Conservation (phyloP, 495 filamentous ascomycete species). For the Aspergillus asperescens region DNA sequence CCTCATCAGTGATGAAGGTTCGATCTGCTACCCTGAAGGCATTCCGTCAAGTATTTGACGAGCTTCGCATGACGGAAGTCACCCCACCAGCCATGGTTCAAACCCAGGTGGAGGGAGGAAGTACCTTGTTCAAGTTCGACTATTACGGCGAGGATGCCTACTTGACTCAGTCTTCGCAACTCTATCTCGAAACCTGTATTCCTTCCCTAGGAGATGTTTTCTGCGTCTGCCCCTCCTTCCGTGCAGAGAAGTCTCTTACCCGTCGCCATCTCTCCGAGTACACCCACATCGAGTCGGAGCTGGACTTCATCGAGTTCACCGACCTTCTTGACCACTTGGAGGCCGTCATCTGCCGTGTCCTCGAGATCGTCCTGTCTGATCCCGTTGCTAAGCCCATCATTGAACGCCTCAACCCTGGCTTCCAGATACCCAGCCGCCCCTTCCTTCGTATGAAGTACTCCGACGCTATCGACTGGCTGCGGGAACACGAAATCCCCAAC, state of each 20-base stretch:
- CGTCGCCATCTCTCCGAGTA: conserved; percentile 94
- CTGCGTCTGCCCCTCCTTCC: conserved; percentile 98
- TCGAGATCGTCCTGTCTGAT: conserved; percentile 69
- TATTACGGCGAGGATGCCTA: conserved; percentile 95
- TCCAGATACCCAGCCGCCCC: conserved; percentile 75
- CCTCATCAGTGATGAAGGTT: conserved; percentile 87
- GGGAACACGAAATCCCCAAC: conserved; percentile 81
- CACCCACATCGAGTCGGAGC: conserved; percentile 93
- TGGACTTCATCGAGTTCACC: conserved; percentile 92
- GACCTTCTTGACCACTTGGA: conserved; percentile 92
- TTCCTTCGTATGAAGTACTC: conserved; percentile 94
- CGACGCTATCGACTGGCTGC: conserved; percentile 92
- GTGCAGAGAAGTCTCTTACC: conserved; percentile 91
- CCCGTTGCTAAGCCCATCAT: conserved; percentile 63
- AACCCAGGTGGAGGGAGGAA: conserved; percentile 94
- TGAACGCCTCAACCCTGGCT: conserved; percentile 79
- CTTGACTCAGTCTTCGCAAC: conserved; percentile 93
- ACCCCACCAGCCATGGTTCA: conserved; percentile 96
- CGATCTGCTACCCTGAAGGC: conserved; percentile 77
- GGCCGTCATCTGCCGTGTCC: conserved; percentile 78
- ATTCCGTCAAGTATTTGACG: conserved; percentile 76
- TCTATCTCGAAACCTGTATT: conserved; percentile 95
- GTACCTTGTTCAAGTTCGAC: conserved; percentile 86
- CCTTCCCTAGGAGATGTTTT: conserved; percentile 90
- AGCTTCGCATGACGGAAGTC: conserved; percentile 74